Percentiles rank a stretch among this genome's conserved stretches.
These are phyloP conservation scores for Flueggea neowawraea DNA, from an alignment of 441 rosid genomes.

Conservation along the genomic window DNA sequence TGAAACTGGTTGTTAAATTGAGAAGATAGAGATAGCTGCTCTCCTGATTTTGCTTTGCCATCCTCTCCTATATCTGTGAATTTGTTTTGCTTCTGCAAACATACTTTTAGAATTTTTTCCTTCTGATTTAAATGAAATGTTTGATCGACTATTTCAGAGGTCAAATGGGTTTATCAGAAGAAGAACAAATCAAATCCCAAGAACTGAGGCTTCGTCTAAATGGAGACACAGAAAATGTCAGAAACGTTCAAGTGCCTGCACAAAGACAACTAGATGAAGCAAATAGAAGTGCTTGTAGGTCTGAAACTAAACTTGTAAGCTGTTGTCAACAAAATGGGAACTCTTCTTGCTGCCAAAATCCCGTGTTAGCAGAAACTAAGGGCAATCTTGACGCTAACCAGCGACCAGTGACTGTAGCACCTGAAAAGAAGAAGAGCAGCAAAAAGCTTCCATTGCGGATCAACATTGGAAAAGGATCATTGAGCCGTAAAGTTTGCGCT, in stretches of 20 bases:
- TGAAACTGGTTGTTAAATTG: not conserved
- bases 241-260: slow-evolving; percentile 23
- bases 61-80: not conserved
- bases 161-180: slow-evolving; percentile 88
- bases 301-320: slow-evolving; percentile 37
- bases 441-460: slow-evolving; percentile 28
- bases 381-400: slow-evolving; percentile 24
- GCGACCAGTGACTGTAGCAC: slow-evolving; percentile 32
- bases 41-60: not conserved
- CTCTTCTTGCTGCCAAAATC: slow-evolving; percentile 49
- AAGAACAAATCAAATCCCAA: slow-evolving; percentile 66
- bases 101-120: not conserved
- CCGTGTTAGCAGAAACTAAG: slow-evolving; percentile 20
- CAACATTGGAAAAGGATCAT: slow-evolving; percentile 40
- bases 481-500: slow-evolving; percentile 38
- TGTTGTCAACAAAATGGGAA: slow-evolving; percentile 73
- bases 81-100: not conserved
- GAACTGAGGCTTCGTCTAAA: slow-evolving; percentile 51
- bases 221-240: slow-evolving; percentile 30
- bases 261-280: slow-evolving; percentile 28
- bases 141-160: slow-evolving; percentile 56
- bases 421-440: slow-evolving; percentile 48
- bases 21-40: not conserved
- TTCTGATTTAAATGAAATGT: slow-evolving; percentile 3
- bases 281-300: slow-evolving; percentile 18